Conservation (phyloP, 2,329 filamentous ascomycete genomes). For the Fusarium fujikuroi region DNA sequence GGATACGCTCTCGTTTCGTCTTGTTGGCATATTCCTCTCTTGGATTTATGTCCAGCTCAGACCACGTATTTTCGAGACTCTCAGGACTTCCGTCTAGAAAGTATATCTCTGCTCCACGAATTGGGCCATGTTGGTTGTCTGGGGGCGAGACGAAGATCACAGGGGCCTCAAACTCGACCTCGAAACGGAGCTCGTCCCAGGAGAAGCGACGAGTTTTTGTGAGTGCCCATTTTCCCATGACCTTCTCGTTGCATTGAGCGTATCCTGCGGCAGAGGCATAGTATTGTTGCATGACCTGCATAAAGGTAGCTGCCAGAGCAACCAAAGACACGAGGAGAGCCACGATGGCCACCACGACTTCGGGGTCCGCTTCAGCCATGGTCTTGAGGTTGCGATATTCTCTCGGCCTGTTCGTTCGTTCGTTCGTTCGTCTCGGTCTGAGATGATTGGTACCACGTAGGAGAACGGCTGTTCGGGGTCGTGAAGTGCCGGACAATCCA, state of each 20-base stretch:
- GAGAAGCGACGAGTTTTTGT: slow-evolving; percentile 55
- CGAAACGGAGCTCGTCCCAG: slow-evolving; percentile 59
- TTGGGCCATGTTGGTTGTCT: slow-evolving; percentile 52
- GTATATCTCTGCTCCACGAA: slow-evolving; percentile 45
- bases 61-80: slow-evolving; percentile 51
- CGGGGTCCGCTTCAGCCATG: slow-evolving; percentile 41
- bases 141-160: slow-evolving; percentile 62
- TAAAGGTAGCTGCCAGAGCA: slow-evolving; percentile 56
- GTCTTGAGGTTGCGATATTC: neutral
- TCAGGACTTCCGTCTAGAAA: slow-evolving; percentile 53
- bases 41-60: slow-evolving; percentile 47
- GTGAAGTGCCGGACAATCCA: neutral
- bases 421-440: slow-evolving; percentile 4
- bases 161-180: slow-evolving; percentile 60
- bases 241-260: slow-evolving; percentile 58
- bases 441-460: neutral
- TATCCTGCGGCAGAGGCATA: slow-evolving; percentile 62
- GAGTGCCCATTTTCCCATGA: slow-evolving; percentile 59
- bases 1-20: slow-evolving; percentile 52
- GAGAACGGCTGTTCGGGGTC: neutral
- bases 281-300: slow-evolving; percentile 63
- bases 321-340: slow-evolving; percentile 61
- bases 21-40: slow-evolving; percentile 42
- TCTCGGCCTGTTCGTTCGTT: slow-evolving; percentile 7
- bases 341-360: slow-evolving; percentile 54